These are phyloP conservation scores for Plectosphaerella plurivora DNA, from an alignment of 2,329 filamentous ascomycete species.

Conservation along the genomic window DNA sequence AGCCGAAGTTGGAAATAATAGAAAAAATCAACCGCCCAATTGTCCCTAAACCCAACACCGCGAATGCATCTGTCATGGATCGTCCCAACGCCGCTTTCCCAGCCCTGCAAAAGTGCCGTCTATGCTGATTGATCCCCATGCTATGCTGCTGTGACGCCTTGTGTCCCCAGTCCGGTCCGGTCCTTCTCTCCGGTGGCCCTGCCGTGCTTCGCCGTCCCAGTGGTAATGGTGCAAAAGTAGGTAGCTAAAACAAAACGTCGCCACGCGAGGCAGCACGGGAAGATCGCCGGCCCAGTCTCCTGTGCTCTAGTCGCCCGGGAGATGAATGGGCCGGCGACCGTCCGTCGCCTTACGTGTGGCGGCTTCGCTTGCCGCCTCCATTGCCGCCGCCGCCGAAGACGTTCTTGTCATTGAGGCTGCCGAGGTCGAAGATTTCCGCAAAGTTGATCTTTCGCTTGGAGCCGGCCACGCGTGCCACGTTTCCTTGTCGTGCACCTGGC, in stretches of 20 bases:
- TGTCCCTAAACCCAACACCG: not conserved
- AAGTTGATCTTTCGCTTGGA: slow-evolving; percentile 70
- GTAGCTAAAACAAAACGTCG: slow-evolving; percentile 5
- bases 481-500: slow-evolving; percentile 10
- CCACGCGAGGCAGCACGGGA: not conserved
- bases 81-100: slow-evolving; percentile 4
- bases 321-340: slow-evolving; percentile 5
- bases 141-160: slow-evolving; percentile 3
- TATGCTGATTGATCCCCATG: slow-evolving; percentile 5
- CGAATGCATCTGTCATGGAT: slow-evolving; percentile 2
- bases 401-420: slow-evolving; percentile 61
- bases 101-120: not conserved
- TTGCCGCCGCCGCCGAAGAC: slow-evolving; percentile 33
- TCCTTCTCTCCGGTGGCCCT: not conserved
- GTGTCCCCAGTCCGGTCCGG: not conserved
- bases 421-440: slow-evolving; percentile 70
- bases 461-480: slow-evolving; percentile 59
- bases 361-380: slow-evolving; percentile 38
- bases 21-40: too few species aligned
- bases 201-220: slow-evolving; percentile 9
- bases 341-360: slow-evolving; percentile 34
- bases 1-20: too few species aligned
- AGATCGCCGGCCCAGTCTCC: not conserved
- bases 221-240: slow-evolving; percentile 9
- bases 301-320: not conserved